Evolutionary conservation across 495 filamentous ascomycete species (phyloP), one percentile per base, ranked within the genome.

Genomic region (Aspergillus bertholletiae): DNA sequence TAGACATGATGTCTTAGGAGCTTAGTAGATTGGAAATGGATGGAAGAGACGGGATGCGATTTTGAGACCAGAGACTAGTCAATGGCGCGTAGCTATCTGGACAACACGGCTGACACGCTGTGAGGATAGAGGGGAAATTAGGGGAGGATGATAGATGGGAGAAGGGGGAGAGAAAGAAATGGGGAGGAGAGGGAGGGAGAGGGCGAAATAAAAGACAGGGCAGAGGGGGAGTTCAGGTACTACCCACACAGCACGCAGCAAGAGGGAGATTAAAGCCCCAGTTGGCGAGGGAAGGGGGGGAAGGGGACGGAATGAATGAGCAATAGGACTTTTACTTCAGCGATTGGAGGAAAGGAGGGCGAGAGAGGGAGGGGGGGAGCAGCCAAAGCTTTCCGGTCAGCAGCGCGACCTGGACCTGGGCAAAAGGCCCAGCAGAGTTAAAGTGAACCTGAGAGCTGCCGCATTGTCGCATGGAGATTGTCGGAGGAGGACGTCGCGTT

Each of bases 1-100:
- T 84, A 13, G 81, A 78, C 81, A 85, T 84, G 20, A 53, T 68
- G 49, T n/a, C 37, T 53, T 17, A 18, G 17, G 32, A 22, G 13
- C 26, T 26, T n/a, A 51, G 39, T 9, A 48, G 21, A 21, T 23
- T 23, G 18, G 15, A n/a, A 37, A n/a, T n/a, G 8, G 13, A n/a
- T 24, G 5, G 51, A 27, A 52, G 17, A 28, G 27, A 20, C 46
- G 27, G n/a, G 28, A 40, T 41, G 22, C 37, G 32, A 28, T 41
- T 41, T 57, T 57, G 12, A 21, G 50, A 26, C 28, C 51, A 44
- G 46, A 53, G 54, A 48, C 23, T 35, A 59, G 46, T 55, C 49
- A 54, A 60, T 54, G 28, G 49, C 27, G 24, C 44, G 37, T 40
- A 32, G 30, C 37, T 40, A 43, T 13, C 35, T 17, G 15, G 49